These are phyloP conservation scores for Blastocystis sp. DNA, from an alignment of 352 stramenopile species.

Conservation along the genomic window DNA sequence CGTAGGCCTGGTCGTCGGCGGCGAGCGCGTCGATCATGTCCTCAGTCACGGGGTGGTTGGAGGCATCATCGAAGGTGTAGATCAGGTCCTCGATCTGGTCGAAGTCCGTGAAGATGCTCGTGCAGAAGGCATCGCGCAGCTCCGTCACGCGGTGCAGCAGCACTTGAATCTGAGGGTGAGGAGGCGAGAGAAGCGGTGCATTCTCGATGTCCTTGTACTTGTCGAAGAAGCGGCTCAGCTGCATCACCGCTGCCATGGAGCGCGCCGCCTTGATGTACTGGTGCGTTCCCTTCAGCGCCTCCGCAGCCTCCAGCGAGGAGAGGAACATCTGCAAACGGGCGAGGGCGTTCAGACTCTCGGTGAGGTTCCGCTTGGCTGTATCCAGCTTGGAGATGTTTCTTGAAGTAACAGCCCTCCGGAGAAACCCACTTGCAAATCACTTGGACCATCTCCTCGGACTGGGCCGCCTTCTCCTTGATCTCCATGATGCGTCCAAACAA, in stretches of 20 bases:
- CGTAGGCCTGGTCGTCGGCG: not conserved
- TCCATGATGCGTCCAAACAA: conserved; percentile 38
- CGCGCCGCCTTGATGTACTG: conserved; percentile 89
- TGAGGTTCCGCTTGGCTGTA: conserved; percentile 48
- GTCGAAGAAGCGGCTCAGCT: conserved; percentile 74
- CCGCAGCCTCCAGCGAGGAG: conserved; percentile 74
- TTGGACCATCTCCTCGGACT: conserved; percentile 59
- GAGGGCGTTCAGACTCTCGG: conserved; percentile 59
- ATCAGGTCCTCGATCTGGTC: conserved; percentile 72
- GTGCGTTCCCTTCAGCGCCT: conserved; percentile 69
- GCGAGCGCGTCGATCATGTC: conserved; percentile 65
- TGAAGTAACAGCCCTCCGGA: not conserved
- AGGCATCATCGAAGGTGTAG: conserved; percentile 1
- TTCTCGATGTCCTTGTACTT: conserved; percentile 78
- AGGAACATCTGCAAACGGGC: conserved; percentile 73
- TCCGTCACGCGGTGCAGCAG: conserved; percentile 84
- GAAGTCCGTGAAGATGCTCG: conserved; percentile 85
- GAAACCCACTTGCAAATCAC: conserved; percentile 49
- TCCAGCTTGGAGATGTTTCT: conserved; percentile 66
- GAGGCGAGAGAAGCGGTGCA: conserved; percentile 53
- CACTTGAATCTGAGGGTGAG: conserved; percentile 86
- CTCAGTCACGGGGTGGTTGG: conserved; percentile 1
- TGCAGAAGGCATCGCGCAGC: conserved; percentile 83
- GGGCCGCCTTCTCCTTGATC: conserved; percentile 58
- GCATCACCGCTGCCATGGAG: conserved; percentile 89